Conservation (phyloP, 208 protist species). For the Leishmania arabica region DNA sequence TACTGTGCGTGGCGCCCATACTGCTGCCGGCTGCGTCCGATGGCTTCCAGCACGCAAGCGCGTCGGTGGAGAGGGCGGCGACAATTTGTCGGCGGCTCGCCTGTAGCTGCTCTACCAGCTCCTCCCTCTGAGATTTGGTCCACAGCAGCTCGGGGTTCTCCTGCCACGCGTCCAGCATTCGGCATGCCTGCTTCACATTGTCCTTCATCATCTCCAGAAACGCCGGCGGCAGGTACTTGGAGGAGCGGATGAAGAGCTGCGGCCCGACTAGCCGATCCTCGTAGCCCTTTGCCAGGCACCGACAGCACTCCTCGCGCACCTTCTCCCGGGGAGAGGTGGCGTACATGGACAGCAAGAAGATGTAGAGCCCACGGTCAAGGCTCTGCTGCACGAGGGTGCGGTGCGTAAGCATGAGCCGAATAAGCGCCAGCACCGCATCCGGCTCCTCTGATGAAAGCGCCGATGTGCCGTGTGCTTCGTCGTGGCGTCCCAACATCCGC, state of each 20-base stretch:
- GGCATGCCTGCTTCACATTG: constrained; percentile 66
- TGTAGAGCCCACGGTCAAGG: constrained; percentile 82
- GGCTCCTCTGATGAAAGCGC: constrained; percentile 6
- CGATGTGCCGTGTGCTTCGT: constrained; percentile 1
- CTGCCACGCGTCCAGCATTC: constrained; percentile 87
- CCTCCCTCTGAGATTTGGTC: constrained; percentile 71
- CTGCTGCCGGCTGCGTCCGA: constrained; percentile 19
- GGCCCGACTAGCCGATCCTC: constrained; percentile 90
- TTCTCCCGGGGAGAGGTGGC: constrained; percentile 42
- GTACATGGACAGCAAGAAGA: constrained; percentile 65
- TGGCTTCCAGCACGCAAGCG: constrained; percentile 52
- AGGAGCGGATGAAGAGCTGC: constrained; percentile 67
- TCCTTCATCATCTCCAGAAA: constrained; percentile 93
- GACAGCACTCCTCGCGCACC: constrained; percentile 55
- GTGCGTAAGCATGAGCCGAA: constrained; percentile 44
- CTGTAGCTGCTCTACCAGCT: constrained; percentile 40
- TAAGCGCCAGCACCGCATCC: constrained; percentile 18
- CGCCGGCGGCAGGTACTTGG: constrained; percentile 83
- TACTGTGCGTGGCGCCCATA: neutral
- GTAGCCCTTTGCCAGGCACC: constrained; percentile 54
- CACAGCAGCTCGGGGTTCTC: constrained; percentile 95
- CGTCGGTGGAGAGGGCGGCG: constrained; percentile 29
- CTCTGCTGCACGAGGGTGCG: constrained; percentile 59
- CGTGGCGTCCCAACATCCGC: constrained; percentile 7
- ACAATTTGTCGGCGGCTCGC: constrained; percentile 40